Evolutionary conservation across 2,329 filamentous ascomycete species (phyloP), one percentile per base, ranked within the genome.

Genomic region (Cladosporium austrohemisphaericum): DNA sequence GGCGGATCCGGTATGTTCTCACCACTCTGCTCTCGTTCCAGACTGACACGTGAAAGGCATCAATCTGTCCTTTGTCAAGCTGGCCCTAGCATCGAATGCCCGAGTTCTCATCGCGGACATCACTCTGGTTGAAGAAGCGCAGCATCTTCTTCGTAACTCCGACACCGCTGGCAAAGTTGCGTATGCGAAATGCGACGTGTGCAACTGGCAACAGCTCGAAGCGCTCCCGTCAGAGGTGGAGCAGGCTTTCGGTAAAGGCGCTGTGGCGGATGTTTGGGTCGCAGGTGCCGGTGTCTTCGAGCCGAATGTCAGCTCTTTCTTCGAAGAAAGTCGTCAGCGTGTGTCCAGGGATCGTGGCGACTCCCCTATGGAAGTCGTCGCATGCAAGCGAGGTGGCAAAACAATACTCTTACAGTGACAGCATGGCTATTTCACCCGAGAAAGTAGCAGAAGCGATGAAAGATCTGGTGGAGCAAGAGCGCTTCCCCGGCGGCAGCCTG

Each of bases 201-300:
- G 62, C 7, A 57, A 62, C 43, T 63, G 67, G 56, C 44, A 50
- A 2, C 52, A 68, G 23, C 55, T 70, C 5, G 52, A 62, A 45
- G 47, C 57, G 23, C 49, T 69, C 3, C 54, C 58, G 55, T 36
- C 53, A 35, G 19, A 53, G 53, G 23, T 62, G 58, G 6, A 46
- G 50, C 49, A 44, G 54, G 48, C 50, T 52, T 53, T 68, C 60
- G 55, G 59, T 14, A 9, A 33, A 22, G 58, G 62, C 5, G 62
- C 67, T 5, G 58, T 68, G 6, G 66, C 69, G 9, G 67, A 71
- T 53, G 57, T 70, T 18, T 71, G 66, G 53, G 55, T 68, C 16
- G 58, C 68, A 6, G 63, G 62, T 23, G 68, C 68, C 3, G 69
- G 66, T 16, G 55, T 70, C n/a, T 70, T 70, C 51, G 69, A 71